These are phyloP conservation scores for Pichia thaimueangensis DNA, from an alignment of 805 yeast species.

Conservation along the genomic window DNA sequence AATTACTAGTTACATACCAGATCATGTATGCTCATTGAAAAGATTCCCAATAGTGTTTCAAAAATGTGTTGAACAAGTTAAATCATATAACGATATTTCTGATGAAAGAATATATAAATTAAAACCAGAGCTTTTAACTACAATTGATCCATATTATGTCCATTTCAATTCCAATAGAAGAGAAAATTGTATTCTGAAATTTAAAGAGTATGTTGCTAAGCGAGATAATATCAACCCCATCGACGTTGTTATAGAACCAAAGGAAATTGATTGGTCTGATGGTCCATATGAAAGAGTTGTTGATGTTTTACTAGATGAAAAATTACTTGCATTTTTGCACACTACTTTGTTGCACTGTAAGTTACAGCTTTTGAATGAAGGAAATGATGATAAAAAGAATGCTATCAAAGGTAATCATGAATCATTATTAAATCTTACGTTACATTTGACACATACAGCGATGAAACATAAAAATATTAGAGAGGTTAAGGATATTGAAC, in stretches of 20 bases:
- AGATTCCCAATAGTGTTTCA: slow-evolving; percentile 57
- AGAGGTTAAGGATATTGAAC: slow-evolving; percentile 6
- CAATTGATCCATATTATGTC: slow-evolving; percentile 76
- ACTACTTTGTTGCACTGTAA: slow-evolving; percentile 39
- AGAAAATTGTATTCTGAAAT: slow-evolving; percentile 70
- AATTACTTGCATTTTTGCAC: slow-evolving; percentile 49
- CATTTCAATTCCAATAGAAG: slow-evolving; percentile 72
- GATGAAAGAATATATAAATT: slow-evolving; percentile 50
- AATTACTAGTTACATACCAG: slow-evolving; percentile 64
- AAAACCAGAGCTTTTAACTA: slow-evolving; percentile 45
- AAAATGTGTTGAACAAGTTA: slow-evolving; percentile 49
- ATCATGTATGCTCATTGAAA: slow-evolving; percentile 65
- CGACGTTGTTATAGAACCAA: slow-evolving; percentile 56
- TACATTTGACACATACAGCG: slow-evolving; percentile 67
- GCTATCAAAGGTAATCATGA: slow-evolving; percentile 31
- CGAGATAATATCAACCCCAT: slow-evolving; percentile 24
- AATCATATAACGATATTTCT: slow-evolving; percentile 26
- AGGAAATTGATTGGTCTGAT: slow-evolving; percentile 31
- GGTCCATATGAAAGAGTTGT: slow-evolving; percentile 41
- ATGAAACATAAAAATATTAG: slow-evolving; percentile 9
- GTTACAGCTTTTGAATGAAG: background rate
- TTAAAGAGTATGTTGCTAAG: slow-evolving; percentile 46
- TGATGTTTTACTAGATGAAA: slow-evolving; percentile 44
- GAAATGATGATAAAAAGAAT: slow-evolving; percentile 20
- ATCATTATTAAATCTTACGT: slow-evolving; percentile 46